These are phyloP conservation scores for Stemphylium vesicarium DNA, from an alignment of 2,329 filamentous ascomycete species.

Conservation along the genomic window DNA sequence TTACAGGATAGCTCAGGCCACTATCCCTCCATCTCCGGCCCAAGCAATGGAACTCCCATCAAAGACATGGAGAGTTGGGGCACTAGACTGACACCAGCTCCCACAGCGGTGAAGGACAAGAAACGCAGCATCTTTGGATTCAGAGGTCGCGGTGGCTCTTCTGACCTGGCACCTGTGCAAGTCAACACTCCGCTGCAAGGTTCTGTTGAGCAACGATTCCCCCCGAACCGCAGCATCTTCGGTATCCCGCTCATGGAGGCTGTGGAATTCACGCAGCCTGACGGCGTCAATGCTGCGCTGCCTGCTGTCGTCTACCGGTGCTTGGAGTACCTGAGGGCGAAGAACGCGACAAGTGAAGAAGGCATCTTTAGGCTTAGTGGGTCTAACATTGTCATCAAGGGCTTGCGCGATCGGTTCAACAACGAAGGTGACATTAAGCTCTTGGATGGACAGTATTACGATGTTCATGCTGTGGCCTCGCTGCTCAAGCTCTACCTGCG, in stretches of 20 bases:
- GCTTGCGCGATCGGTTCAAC: conserved; percentile 91
- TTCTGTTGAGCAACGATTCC: conserved; percentile 31
- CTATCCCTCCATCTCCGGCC: conserved; percentile 72
- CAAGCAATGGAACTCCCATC: conserved; percentile 83
- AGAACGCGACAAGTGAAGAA: conserved; percentile 83
- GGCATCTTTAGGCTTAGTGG: conserved; percentile 96
- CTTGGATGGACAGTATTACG: conserved; percentile 84
- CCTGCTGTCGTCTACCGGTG: conserved; percentile 95
- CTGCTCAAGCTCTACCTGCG: conserved; percentile 92
- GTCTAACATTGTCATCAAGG: conserved; percentile 94
- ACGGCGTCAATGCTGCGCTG: conserved; percentile 74
- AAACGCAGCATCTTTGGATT: conserved; percentile 75
- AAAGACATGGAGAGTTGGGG: conserved; percentile 85
- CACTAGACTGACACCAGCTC: conserved; percentile 61
- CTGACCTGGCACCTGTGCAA: conserved; percentile 59
- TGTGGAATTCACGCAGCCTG: conserved; percentile 77
- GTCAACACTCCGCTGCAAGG: conserved; percentile 24
- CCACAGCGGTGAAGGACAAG: conserved; percentile 74
- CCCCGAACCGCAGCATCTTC: conserved; percentile 70
- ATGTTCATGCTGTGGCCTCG: conserved; percentile 94
- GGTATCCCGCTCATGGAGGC: conserved; percentile 86
- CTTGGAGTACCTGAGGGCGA: conserved; percentile 87
- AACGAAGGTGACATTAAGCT: conserved; percentile 89
- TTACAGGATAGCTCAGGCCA: conserved; percentile 33
- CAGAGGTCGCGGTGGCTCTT: conserved; percentile 71